Evolutionary conservation across 2,329 filamentous ascomycete species (phyloP), one percentile per base, ranked within the genome.

Genomic region (Cucurbitaria berberidis): DNA sequence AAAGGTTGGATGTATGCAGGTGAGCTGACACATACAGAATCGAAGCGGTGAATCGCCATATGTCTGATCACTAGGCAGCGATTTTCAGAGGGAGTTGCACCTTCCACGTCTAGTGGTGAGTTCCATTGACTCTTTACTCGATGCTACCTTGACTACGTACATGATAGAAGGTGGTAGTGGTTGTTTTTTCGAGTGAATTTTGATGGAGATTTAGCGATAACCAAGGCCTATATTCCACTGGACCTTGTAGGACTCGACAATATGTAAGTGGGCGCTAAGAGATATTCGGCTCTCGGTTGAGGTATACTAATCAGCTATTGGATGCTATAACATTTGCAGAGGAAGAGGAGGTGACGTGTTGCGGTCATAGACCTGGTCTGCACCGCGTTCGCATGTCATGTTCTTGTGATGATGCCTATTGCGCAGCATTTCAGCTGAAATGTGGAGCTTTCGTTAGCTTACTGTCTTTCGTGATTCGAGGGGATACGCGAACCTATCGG

Each of bases 21-120:
- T 49, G 38, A 49, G 46, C 38, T 49, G 46, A 49, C 46, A 49
- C 27, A 29, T 30, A 30, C 38, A 24, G 30, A 13, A 34, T 26
- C 1, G 30, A 13, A 36, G 46, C 46, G 46, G 46, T 49, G 46
- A 42, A 42, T 5, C 42, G 21, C 18, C 13, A 10, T 35, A 24
- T 38, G 18, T 42, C 27, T 19, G 32, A 41, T 22, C 5, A 8
- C 19, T 21, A 22, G 24, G n/a, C 29, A 5, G 16, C 24, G 16
- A 19, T 26, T 9, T 22, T 22, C 15, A 19, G 15, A 32, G 18
- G 26, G n/a, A 39, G 29, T 22, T 16, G 3, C 24, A 24, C 16
- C 13, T 26, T 19, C 34, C 19, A 11, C 6, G 32, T 18, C 19
- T 32, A 10, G 29, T 35, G 18, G 21, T 38, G 19, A 38, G 27